Evolutionary conservation across 208 protist genomes (phyloP), one percentile per base, ranked within the genome.

Genomic region (Leishmania guyanensis): DNA sequence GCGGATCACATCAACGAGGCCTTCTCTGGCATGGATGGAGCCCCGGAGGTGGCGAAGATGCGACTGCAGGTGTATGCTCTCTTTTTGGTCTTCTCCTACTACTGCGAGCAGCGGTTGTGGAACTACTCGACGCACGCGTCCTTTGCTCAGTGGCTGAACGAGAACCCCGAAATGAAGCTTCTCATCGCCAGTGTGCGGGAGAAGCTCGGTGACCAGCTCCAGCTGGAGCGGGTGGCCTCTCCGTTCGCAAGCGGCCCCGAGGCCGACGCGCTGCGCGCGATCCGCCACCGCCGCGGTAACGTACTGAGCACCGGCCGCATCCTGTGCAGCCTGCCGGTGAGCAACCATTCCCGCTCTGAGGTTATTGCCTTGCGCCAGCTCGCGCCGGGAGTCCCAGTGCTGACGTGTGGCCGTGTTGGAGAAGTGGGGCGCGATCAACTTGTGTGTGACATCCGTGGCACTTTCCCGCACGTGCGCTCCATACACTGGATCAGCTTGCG

Each of bases 101-200:
- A 95, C 86, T 97, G 94, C 78, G 94, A 97, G 89, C 94, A 96
- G 84, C 89, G 92, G 14, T 60, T 97, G 75, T 97, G 94, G 92
- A 90, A 88, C 73, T 90, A 91, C 71, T 62, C 87, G 33, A 91
- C 87, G 29, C 89, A 86, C 22, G 36, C 79, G 3, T 83, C 88
- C 66, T 97, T 97, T 66, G 86, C 82, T 46, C 77, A 91, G 60
- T 97, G 92, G 92, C 86, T 97, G 16, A 66, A 82, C 46, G 89
- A 89, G 29, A 93, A 94, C 84, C 77, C 88, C 33, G 92, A 95
- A 65, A 51, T 97, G 54, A 89, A 84, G 77, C 60, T 97, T 36
- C 82, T 97, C 72, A 95, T 97, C 69, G 68, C 79, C 50, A 86
- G 89, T 77, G 89, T 97, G 60, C 88, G 88, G n/a, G 87, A 92